Evolutionary conservation across 495 filamentous ascomycete genomes (phyloP).

Genomic region (Penicillium coffeae): DNA sequence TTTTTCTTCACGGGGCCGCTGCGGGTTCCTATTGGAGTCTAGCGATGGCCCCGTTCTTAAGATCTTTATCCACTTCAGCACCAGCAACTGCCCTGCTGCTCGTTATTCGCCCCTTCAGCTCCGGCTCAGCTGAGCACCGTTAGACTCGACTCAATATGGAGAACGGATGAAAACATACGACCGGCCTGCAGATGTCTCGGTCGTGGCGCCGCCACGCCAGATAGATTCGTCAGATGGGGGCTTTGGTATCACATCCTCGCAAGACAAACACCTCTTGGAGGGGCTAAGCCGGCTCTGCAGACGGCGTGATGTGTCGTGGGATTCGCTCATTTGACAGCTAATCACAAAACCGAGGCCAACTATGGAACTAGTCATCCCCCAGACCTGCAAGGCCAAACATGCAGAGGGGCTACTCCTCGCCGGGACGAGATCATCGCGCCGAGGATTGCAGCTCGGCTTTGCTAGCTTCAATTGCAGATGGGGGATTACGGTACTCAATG

Average conservation of each 20-base stretch:
- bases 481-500: too few relatives aligned
- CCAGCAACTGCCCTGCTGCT: not conserved
- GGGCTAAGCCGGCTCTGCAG: slow-evolving; percentile 1
- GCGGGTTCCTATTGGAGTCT: slow-evolving; percentile 11
- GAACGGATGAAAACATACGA: too few relatives aligned
- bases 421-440: too few relatives aligned
- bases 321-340: slow-evolving; percentile 9
- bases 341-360: not conserved
- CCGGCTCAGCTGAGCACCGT: slow-evolving; percentile 14
- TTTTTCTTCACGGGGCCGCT: slow-evolving; percentile 2
- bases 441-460: too few relatives aligned
- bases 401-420: too few relatives aligned
- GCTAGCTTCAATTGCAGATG: too few relatives aligned
- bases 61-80: slow-evolving; percentile 5
- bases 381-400: too few relatives aligned
- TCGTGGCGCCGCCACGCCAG: slow-evolving; percentile 2
- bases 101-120: slow-evolving; percentile 6
- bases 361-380: too few relatives aligned
- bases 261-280: too few relatives aligned
- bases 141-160: not conserved
- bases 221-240: not conserved
- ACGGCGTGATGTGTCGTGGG: slow-evolving; percentile 5
- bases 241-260: not conserved
- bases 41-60: slow-evolving; percentile 6
- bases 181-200: not conserved